Evolutionary conservation across 2,329 filamentous ascomycete species (phyloP), one percentile per base, ranked within the genome.

Genomic region (Aspergillus oerlinghausenensis): DNA sequence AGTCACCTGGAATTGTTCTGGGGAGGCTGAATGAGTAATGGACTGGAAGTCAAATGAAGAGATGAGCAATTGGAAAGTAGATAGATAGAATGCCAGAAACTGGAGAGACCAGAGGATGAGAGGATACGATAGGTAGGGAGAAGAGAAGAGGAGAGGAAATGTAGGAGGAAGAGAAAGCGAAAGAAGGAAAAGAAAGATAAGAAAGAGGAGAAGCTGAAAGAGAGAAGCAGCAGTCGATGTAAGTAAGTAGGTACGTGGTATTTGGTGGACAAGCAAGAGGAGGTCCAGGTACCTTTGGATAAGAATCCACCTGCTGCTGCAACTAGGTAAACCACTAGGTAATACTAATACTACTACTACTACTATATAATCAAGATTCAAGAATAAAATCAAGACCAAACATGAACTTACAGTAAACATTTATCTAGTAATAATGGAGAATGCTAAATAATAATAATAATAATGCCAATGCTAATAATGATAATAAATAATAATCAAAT

Each of bases 121-220:
- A 45, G 50, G 32, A 28, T 29, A 50, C 49, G 40, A 23, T 52
- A 58, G 52, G 50, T 54, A 40, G 26, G 50, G 40, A 55, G 55
- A 57, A 32, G 55, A 52, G 47, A 57, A 52, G 40, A 53, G 55
- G 51, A 51, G 54, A 59, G 53, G 57, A 49, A 61, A 55, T 42
- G 52, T 55, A 51, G 47, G 28, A 60, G 51, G 50, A 53, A 49
- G 52, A 55, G 50, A 55, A 51, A 61, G 54, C 57, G 50, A 50
- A 25, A 50, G 49, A 55, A 42, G 62, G 29, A 52, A 59, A 55
- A 55, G 60, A 59, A 58, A 57, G 49, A 54, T 17, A 51, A 58
- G 47, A 57, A 58, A 64, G 61, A 61, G 61, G 61, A 67, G 60
- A 65, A 63, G 63, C 50, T 52, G 54, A 60, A 62, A 63, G 55